phyloP scores from a whole-genome alignment of 176 grass and related monocot species.

The Zizania latifolia region DNA sequence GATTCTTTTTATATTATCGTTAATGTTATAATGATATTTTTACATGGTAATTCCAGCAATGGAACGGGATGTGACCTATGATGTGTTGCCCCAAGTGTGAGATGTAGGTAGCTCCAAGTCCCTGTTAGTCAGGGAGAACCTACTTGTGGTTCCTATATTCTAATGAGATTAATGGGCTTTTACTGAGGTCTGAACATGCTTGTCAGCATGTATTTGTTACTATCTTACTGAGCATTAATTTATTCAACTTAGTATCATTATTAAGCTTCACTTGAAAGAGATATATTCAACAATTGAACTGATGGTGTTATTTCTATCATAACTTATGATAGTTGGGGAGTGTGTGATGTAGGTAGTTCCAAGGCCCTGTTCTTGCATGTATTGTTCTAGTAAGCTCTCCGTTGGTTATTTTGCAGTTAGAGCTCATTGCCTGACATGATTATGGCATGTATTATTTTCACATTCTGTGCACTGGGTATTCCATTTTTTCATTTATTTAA shows the following conservation, averaged over 20 bases:
- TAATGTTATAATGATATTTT: neutral
- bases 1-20: neutral
- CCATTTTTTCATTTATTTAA: too few species aligned
- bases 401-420: too few species aligned
- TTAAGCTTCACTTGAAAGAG: neutral
- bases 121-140: slow-evolving; percentile 33
- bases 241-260: too few species aligned
- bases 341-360: too few species aligned
- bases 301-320: too few species aligned
- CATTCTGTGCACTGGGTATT: too few species aligned
- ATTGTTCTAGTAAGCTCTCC: too few species aligned
- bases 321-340: too few species aligned
- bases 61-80: neutral
- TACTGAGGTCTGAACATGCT: neutral
- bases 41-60: neutral
- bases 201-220: neutral
- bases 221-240: neutral
- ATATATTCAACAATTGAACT: neutral
- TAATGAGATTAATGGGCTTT: slow-evolving; percentile 16
- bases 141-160: slow-evolving; percentile 36
- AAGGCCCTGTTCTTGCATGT: too few species aligned
- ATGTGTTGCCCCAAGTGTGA: neutral
- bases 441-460: too few species aligned
- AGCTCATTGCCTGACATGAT: too few species aligned
- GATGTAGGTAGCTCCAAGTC: slow-evolving; percentile 23